Base-by-base conservation (phyloP, 2,329 filamentous ascomycete species). In the Xylaria sp. region DNA sequence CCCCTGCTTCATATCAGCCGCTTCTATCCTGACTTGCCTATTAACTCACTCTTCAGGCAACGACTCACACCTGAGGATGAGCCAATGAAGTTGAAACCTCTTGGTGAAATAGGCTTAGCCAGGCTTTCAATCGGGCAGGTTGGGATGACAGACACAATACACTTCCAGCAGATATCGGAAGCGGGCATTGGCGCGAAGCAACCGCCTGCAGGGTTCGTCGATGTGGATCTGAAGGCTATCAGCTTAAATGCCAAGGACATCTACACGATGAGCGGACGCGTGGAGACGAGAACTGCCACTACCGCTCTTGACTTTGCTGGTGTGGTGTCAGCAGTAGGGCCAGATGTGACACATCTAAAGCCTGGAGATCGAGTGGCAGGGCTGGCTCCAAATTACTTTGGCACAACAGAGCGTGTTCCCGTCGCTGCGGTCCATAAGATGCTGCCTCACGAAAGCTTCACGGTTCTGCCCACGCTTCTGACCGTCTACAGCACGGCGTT, bases 71-170 rank as follows among this genome's bases (percentile, higher is more conserved):
- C 12, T 20, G 59, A 62, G 20, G 23, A 25, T 36, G 57, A 60
- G 13, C 20, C 33, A 18, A 52, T 52, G 59, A 54, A 43, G 15
- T 20, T 18, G 15, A 9, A n/a, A 7, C 23, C 10, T 15, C 33
- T 54, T 2, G 49, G 33, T 2, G 23, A 54, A 23, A 33, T 55
- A 3, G 49, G 23, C 1, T 18, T 33, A n/a, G 60, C 51, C 13
- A 41, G 49, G 20, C 36, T 62, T 3, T 54, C 60, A 3, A 62
- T 62, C 10, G 60, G 49, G 12, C 31, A 56, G 23, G 61, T 63
- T 74, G 10, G 78, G 78, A n/a, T 79, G 77, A 43, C 65, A 39
- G 13, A 76, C 41, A 71, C 72, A 2, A 66, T 76, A 10, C 52
- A 72, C 51, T 75, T 73, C 56, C 65, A 72, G 9, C 61, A 64